Evolutionary conservation across 2,329 filamentous ascomycete genomes (phyloP).

Genomic region (Raffaelea ambrosiae): DNA sequence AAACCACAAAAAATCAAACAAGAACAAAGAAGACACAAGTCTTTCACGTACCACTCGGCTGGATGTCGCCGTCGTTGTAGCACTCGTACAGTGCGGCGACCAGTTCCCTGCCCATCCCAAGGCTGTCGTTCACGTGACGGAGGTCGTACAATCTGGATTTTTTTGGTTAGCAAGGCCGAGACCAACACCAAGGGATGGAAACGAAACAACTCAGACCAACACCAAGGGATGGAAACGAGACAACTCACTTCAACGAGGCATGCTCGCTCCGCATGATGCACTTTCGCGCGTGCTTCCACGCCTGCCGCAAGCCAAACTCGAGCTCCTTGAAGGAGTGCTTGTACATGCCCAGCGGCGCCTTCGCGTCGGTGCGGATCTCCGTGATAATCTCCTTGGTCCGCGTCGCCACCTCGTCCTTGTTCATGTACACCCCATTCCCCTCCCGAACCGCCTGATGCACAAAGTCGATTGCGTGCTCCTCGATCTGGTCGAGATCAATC

Average conservation of each 20-base stretch:
- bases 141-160: constrained; percentile 17
- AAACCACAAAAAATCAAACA: too few species aligned
- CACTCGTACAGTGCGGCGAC: constrained; percentile 12
- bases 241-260: constrained; percentile 10
- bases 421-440: too few species aligned
- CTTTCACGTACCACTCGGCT: constrained; percentile 13
- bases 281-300: constrained; percentile 19
- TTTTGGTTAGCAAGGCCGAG: not conserved
- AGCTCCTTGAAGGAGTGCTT: constrained; percentile 1
- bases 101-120: constrained; percentile 14
- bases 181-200: not conserved
- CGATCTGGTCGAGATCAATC: too few species aligned
- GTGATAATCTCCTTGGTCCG: too few species aligned
- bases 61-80: constrained; percentile 17
- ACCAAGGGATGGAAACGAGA: not conserved
- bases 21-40: not conserved
- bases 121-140: constrained; percentile 14
- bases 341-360: too few species aligned
- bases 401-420: too few species aligned
- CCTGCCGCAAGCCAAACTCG: constrained; percentile 3
- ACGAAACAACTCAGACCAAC: not conserved
- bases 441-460: too few species aligned
- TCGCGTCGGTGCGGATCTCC: too few species aligned
- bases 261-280: constrained; percentile 20
- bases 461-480: too few species aligned